These are phyloP conservation scores for Millerozyma acaciae DNA, from an alignment of 805 yeast species.

Conservation along the genomic window DNA sequence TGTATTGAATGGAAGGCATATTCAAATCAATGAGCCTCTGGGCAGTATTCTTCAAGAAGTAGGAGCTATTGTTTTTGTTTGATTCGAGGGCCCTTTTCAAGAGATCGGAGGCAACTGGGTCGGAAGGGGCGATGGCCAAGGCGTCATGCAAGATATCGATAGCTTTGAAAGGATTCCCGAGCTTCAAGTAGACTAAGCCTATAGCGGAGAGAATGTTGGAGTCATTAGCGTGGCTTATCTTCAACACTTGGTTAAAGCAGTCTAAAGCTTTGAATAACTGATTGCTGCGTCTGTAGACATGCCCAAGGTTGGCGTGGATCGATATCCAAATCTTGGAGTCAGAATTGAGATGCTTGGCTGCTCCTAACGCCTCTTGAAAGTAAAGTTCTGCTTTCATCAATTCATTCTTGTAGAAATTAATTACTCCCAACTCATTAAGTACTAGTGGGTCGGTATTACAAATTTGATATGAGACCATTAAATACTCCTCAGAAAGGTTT, in stretches of 20 bases:
- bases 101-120: slow-evolving; percentile 80
- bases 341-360: slow-evolving; percentile 64
- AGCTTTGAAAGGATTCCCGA: slow-evolving; percentile 61
- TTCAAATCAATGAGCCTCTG: slow-evolving; percentile 19
- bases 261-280: slow-evolving; percentile 62
- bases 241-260: slow-evolving; percentile 73
- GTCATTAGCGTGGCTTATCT: slow-evolving; percentile 64
- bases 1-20: slow-evolving; percentile 22
- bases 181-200: slow-evolving; percentile 75
- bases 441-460: slow-evolving; percentile 85
- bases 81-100: slow-evolving; percentile 73
- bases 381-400: slow-evolving; percentile 64
- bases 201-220: slow-evolving; percentile 73
- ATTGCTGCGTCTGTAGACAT: slow-evolving; percentile 71
- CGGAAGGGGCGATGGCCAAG: slow-evolving; percentile 70
- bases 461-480: slow-evolving; percentile 66
- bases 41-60: slow-evolving; percentile 23
- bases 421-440: slow-evolving; percentile 89
- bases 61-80: slow-evolving; percentile 31
- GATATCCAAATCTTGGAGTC: slow-evolving; percentile 84
- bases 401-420: slow-evolving; percentile 74
- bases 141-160: slow-evolving; percentile 78
- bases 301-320: slow-evolving; percentile 83
- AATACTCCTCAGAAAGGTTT: slow-evolving; percentile 80
- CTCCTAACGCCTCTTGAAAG: slow-evolving; percentile 65